phyloP scores from a whole-genome alignment of 345 rosid genomes.

The Arabis hirsuta region DNA sequence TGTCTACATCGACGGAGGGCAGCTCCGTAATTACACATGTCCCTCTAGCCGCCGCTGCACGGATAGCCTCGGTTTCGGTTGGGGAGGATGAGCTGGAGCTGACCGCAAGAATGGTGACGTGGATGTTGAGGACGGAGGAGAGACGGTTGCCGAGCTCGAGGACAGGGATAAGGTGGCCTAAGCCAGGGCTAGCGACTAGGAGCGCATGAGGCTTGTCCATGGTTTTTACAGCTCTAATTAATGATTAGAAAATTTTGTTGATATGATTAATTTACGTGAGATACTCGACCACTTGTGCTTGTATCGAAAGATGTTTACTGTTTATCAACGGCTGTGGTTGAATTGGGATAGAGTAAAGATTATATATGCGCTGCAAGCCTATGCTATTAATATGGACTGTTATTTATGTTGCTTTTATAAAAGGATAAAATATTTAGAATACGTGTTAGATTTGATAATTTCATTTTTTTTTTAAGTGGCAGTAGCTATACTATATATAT shows the following conservation, averaged over 20 bases:
- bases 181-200: constrained; percentile 61
- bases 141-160: constrained; percentile 64
- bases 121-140: constrained; percentile 36
- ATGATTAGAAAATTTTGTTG: not conserved
- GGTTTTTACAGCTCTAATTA: constrained; percentile 1
- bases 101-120: constrained; percentile 53
- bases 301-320: not conserved
- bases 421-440: not conserved
- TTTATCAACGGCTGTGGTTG: too few species aligned
- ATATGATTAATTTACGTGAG: constrained; percentile 12
- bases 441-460: not conserved
- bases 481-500: not conserved
- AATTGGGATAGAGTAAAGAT: too few species aligned
- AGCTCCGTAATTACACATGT: constrained; percentile 41
- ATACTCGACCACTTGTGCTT: not conserved
- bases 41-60: constrained; percentile 32
- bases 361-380: too few species aligned
- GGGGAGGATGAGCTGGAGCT: constrained; percentile 34
- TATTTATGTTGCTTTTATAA: too few species aligned
- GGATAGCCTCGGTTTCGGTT: constrained; percentile 36
- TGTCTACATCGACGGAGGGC: constrained; percentile 47
- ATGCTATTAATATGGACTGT: too few species aligned
- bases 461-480: not conserved
- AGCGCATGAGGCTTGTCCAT: constrained; percentile 49
- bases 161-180: constrained; percentile 65